These are phyloP conservation scores for Flaveria linearis DNA, from an alignment of 129 eudicot genomes.

Conservation along the genomic window DNA sequence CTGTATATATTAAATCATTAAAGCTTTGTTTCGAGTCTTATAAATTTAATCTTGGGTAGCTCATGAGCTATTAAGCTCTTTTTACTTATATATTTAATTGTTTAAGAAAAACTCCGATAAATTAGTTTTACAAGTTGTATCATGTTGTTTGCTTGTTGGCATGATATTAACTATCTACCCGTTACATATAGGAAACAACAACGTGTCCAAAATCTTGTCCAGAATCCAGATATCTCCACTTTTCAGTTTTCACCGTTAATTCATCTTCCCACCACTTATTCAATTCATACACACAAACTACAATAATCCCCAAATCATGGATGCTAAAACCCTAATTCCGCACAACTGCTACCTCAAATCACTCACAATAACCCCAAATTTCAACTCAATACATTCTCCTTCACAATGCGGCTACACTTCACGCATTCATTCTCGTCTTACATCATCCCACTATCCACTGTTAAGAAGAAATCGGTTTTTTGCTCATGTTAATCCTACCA, in stretches of 20 bases:
- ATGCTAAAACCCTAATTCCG: neutral
- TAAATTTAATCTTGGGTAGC: too few relatives aligned
- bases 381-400: slow-evolving; percentile 19
- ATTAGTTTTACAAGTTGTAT: too few relatives aligned
- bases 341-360: slow-evolving; percentile 3
- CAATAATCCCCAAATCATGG: neutral
- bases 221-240: neutral
- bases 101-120: too few relatives aligned
- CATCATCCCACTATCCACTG: neutral
- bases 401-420: slow-evolving; percentile 13
- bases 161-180: too few relatives aligned
- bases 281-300: neutral
- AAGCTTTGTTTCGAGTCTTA: too few relatives aligned
- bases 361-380: slow-evolving; percentile 13
- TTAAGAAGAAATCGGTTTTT: slow-evolving; percentile 5
- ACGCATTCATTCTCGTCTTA: slow-evolving; percentile 9
- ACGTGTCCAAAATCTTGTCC: too few relatives aligned
- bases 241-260: neutral
- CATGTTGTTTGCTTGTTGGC: too few relatives aligned
- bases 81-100: too few relatives aligned
- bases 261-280: neutral
- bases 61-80: too few relatives aligned
- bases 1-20: too few relatives aligned
- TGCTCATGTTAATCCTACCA: slow-evolving; percentile 28
- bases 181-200: too few relatives aligned